Evolutionary conservation across 352 stramenopile species (phyloP).

Genomic region (Pythium plurisporium): DNA sequence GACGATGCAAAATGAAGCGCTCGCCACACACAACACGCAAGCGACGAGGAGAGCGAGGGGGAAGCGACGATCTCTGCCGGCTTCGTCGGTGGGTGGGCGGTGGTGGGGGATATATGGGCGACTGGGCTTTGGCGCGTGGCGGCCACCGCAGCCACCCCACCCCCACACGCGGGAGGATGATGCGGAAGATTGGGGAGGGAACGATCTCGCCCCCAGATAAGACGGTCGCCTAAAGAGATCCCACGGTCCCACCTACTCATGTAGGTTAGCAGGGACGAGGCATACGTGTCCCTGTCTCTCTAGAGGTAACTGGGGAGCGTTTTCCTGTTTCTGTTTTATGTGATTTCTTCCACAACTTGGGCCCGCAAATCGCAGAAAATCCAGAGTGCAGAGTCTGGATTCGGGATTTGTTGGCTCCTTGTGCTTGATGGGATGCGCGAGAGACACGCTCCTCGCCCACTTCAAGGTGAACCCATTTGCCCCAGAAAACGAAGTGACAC

Average conservation of each 20-base stretch:
- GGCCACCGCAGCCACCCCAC: too few relatives aligned
- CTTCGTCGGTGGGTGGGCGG: too few relatives aligned
- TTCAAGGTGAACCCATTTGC: not conserved
- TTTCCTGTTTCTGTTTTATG: constrained; percentile 3
- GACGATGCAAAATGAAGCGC: not conserved
- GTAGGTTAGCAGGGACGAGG: too few relatives aligned
- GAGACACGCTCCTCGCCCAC: not conserved
- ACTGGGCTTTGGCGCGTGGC: too few relatives aligned
- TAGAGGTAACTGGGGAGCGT: not conserved
- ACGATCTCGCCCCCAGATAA: not conserved
- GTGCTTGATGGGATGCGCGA: not conserved
- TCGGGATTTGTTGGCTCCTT: not conserved
- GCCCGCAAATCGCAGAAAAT: not conserved
- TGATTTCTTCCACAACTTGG: not conserved
- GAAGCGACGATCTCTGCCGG: too few relatives aligned
- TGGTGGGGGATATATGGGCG: too few relatives aligned
- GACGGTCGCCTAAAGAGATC: not conserved
- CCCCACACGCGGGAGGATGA: too few relatives aligned
- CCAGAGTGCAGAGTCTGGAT: not conserved
- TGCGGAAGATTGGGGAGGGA: too few relatives aligned
- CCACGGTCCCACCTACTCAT: not conserved
- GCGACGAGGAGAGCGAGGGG: not conserved
- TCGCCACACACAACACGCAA: not conserved
- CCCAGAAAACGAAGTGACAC: not conserved
- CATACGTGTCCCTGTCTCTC: not conserved